Base-by-base conservation (phyloP, 106 monocot species). In the Apostasia ramifera region DNA sequence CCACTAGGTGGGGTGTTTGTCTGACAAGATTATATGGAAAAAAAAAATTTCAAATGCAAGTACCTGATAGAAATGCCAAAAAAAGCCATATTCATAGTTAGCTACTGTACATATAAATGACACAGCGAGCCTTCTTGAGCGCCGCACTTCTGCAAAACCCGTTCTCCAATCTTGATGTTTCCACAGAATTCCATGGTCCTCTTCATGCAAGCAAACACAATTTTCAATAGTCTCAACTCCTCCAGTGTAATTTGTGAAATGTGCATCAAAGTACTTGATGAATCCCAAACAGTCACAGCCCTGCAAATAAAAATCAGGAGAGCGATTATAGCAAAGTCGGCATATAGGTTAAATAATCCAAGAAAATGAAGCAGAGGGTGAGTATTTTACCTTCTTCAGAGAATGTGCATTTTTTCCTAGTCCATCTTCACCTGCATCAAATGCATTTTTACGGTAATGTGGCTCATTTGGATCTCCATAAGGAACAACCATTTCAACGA, bases 91-190 rank as follows among this genome's bases (percentile, higher is more conserved):
- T 53, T 97, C 97, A 59, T 97, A 97, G 72, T 97, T 97, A 47
- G 97, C 97, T 40, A 97, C 92, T 42, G 97, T 97, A 64, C 97
- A 97, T 69, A 97, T 92, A 75, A 92, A 97, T 47, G 97, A 97
- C 53, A 92, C 97, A 37, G 85, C 77, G 62, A 97, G 85, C 71
- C 97, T 86, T 78, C 97, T 90, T 38, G 97, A 97, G 14, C 97
- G 74, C 43, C 97, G 78, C 55, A 97, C 97, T 85, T 97, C 97
- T 49, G 97, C 92, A 66, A 97, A 71, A 4, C 97, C 97, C 44
- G 97, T 89, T 84, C 97, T 84, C 97, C 97, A 97, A 73, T 97
- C 97, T 71, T 97, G 97, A 79, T 97, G 97, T 74, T 97, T 97
- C 97, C 97, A 92, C 61, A 97, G 61, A 58, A 97, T 92, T 49